phyloP scores from a whole-genome alignment of 225 moss, liverwort and hornwort species.

The Neckera pumila region DNA sequence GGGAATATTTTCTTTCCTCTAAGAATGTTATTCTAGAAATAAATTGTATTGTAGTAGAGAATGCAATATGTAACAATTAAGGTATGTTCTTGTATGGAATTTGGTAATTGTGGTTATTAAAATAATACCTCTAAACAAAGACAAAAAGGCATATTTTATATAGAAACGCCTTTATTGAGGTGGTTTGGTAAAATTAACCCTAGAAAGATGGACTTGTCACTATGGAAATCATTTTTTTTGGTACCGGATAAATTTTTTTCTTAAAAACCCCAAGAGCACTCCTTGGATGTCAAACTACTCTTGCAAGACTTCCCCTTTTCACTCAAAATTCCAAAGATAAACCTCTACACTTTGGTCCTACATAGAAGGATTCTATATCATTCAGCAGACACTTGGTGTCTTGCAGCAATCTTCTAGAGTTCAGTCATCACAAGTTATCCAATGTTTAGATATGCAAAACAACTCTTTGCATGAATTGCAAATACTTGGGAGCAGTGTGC shows the following conservation, averaged over 20 bases:
- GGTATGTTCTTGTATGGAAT: fast-evolving
- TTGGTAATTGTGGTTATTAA: not conserved
- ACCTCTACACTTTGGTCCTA: not conserved
- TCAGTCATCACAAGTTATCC: not conserved
- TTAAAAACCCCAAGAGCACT: not conserved
- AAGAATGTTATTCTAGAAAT: fast-evolving
- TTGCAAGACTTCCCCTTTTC: not conserved
- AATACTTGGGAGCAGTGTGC: not conserved
- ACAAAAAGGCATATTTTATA: fast-evolving
- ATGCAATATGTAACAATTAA: not conserved
- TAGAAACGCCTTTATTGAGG: fast-evolving
- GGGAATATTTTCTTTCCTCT: not conserved
- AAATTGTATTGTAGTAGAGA: not conserved
- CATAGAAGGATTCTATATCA: not conserved
- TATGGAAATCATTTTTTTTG: fast-evolving
- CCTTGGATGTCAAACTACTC: not conserved
- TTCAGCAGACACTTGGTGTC: not conserved
- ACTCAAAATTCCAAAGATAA: not conserved
- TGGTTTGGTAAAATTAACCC: not conserved
- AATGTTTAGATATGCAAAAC: not conserved
- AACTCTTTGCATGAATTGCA: not conserved
- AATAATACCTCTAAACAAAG: not conserved
- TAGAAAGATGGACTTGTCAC: fast-evolving
- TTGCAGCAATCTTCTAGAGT: fast-evolving
- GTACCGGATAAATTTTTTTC: not conserved